These are phyloP conservation scores for Monosporascus sp. DNA, from an alignment of 2,329 filamentous ascomycete species.

Conservation along the genomic window DNA sequence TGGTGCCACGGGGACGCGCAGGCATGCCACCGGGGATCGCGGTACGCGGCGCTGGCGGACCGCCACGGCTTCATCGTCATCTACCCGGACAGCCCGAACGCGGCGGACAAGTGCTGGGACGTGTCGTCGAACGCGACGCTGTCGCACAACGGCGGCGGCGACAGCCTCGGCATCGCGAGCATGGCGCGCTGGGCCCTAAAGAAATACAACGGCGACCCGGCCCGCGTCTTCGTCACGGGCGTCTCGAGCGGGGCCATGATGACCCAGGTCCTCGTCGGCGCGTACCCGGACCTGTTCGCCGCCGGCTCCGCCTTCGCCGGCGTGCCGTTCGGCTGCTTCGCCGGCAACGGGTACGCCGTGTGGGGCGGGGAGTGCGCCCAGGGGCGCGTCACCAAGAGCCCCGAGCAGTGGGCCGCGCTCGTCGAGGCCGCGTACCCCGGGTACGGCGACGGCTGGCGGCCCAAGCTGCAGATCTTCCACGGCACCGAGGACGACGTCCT, in stretches of 20 bases:
- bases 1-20: constrained; percentile 51
- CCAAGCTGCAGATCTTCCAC: constrained; percentile 54
- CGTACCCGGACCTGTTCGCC: constrained; percentile 43
- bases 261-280: constrained; percentile 34
- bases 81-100: constrained; percentile 26
- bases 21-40: constrained; percentile 42
- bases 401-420: constrained; percentile 28
- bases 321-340: constrained; percentile 48
- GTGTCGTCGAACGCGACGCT: constrained; percentile 39
- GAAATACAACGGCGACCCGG: constrained; percentile 26
- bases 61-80: constrained; percentile 34
- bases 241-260: constrained; percentile 29
- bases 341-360: constrained; percentile 30
- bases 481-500: constrained; percentile 47
- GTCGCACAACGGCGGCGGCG: constrained; percentile 30
- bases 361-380: constrained; percentile 50
- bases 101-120: constrained; percentile 51
- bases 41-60: constrained; percentile 48
- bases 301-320: constrained; percentile 40
- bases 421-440: constrained; percentile 40
- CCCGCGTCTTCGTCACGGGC: constrained; percentile 26
- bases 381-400: constrained; percentile 36
- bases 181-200: constrained; percentile 30
- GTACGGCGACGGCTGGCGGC: constrained; percentile 41
- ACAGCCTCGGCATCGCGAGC: constrained; percentile 33